Evolutionary conservation across 768 basidiomycete species (phyloP), one percentile per base, ranked within the genome.

Genomic region (Suillus sp.): DNA sequence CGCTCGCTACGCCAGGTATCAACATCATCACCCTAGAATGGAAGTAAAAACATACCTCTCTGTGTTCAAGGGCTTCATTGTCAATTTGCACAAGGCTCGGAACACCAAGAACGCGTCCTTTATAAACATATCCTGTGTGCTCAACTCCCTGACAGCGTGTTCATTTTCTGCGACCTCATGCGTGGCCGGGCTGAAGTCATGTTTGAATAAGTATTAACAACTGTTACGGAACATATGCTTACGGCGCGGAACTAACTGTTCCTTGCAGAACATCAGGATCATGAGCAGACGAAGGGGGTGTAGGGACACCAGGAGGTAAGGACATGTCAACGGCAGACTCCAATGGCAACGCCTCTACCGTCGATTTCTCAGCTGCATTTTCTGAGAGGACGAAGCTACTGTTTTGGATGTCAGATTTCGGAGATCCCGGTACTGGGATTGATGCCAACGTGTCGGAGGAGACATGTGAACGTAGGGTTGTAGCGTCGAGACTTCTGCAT

Each of bases 41-140:
- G 14, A 14, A 45, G 34, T 16, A 22, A 9, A 18, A 30, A 9
- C 85, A 58, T 54, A 95, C 96, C 93, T 96, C 77, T 99, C 97
- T 6, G 85, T 87, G 69, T 93, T 92, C 54, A 99, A 79, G 13
- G 96, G 92, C 75, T 99, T 99, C 96, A 98, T 99, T 10, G 95
- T 96, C 67, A 99, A 80, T 74, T 99, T 99, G 80, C 97, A 99
- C 13, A 99, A 81, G 0, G 97, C 96, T 53, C 97, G 85, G 78
- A 99, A 96, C 42, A 99, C 96, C 65, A 99, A 84, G 80, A 98
- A 99, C 0, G 97, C 95, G 72, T 99, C 97, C 73, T 99, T 99
- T 72, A 97, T 84, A 74, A 95, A 96, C 61, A 98, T 78, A 68
- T 99, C 96, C 59, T 92, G 88, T n/a, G 84, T 81, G 22, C 88